Percentiles rank a stretch among this genome's conserved stretches.
Evolutionary conservation across 495 filamentous ascomycete species (phyloP).

Genomic region (Hypomontagnella monticulosa): DNA sequence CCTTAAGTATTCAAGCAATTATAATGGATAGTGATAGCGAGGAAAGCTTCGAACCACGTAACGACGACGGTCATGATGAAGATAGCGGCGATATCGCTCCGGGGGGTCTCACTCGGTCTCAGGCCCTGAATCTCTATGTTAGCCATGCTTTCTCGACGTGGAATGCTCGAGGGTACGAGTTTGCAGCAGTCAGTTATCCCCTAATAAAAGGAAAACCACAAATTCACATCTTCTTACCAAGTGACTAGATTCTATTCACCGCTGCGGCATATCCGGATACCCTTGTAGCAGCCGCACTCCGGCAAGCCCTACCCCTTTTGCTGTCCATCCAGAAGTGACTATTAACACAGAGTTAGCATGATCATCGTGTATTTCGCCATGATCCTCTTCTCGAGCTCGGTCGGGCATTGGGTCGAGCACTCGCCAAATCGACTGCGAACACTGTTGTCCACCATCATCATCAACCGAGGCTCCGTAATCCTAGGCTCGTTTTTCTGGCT

Average conservation of each 20-base stretch:
- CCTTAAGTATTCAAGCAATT: background rate
- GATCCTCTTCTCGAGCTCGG: constrained; percentile 46
- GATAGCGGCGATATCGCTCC: background rate
- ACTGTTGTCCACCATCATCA: constrained; percentile 51
- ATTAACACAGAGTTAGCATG: constrained; percentile 43
- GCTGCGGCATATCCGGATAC: constrained; percentile 68
- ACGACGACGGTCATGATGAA: background rate
- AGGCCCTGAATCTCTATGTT: constrained; percentile 63
- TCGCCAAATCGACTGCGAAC: constrained; percentile 55
- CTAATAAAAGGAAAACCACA: constrained; percentile 9
- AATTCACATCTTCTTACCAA: constrained; percentile 21
- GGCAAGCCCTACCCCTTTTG: constrained; percentile 36
- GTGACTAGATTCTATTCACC: constrained; percentile 63
- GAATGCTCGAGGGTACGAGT: constrained; percentile 52
- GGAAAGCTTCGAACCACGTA: constrained; percentile 16
- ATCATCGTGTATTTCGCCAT: constrained; percentile 47
- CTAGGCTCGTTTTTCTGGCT: constrained; percentile 60
- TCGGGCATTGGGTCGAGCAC: constrained; percentile 59
- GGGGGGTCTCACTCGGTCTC: constrained; percentile 36
- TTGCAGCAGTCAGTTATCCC: constrained; percentile 48
- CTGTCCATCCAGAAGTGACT: constrained; percentile 18
- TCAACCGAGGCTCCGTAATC: constrained; percentile 60
- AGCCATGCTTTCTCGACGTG: constrained; percentile 51
- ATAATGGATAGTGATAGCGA: constrained; percentile 25
- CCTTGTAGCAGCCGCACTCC: constrained; percentile 57